phyloP scores from a whole-genome alignment of 345 rosid genomes.

The Xanthoceras sorbifolium region DNA sequence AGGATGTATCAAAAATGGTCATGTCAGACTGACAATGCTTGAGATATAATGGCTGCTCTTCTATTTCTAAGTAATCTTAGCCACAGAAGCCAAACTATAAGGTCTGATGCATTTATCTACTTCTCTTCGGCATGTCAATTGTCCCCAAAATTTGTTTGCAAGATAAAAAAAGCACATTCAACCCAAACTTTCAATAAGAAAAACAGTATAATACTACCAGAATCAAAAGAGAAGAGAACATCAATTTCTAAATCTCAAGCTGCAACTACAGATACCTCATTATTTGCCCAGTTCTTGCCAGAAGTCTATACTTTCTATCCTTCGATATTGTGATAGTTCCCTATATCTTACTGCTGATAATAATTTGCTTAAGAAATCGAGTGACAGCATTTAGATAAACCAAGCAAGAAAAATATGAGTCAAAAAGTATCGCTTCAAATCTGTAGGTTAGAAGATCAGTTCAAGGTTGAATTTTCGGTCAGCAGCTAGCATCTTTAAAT shows the following conservation, averaged over 20 bases:
- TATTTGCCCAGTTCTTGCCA: neutral
- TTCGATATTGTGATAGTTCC: neutral
- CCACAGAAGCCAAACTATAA: neutral
- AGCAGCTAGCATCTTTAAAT: neutral
- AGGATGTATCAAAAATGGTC: constrained; percentile 12
- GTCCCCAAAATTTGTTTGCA: neutral
- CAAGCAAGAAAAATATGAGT: neutral
- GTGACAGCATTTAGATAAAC: neutral
- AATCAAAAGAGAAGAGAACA: neutral
- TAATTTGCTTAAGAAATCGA: neutral
- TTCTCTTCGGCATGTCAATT: neutral
- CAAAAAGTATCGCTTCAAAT: neutral
- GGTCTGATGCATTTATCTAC: neutral
- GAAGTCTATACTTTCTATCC: neutral
- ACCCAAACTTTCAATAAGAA: neutral
- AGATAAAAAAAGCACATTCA: neutral
- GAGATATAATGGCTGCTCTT: neutral
- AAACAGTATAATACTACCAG: neutral
- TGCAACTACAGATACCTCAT: neutral
- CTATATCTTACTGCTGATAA: neutral
- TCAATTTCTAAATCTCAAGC: neutral
- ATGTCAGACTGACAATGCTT: neutral
- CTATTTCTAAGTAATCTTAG: neutral
- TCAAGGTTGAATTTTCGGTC: neutral
- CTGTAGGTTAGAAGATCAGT: neutral